These are phyloP conservation scores for Bacterosira constricta DNA, from an alignment of 108 stramenopile species.

Conservation along the genomic window DNA sequence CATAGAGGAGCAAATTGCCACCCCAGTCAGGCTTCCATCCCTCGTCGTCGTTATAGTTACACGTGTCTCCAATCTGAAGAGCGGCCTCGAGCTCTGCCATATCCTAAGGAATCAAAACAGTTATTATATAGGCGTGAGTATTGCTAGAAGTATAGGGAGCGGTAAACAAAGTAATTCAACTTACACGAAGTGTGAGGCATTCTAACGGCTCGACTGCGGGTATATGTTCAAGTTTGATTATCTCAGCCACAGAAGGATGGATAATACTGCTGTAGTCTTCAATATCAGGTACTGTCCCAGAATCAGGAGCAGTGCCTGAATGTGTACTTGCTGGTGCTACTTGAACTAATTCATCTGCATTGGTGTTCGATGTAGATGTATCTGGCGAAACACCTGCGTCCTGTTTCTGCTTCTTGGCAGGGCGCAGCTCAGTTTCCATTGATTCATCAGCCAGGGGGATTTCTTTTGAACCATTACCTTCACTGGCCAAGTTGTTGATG, in stretches of 20 bases:
- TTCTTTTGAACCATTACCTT: not conserved
- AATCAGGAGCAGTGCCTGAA: not conserved
- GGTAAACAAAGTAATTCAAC: too few species aligned
- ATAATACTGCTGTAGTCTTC: conserved; percentile 18
- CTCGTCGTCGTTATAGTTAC: conserved; percentile 41
- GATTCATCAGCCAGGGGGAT: not conserved
- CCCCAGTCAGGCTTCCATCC: conserved; percentile 82
- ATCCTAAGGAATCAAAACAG: too few species aligned
- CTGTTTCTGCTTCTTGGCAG: conserved; percentile 6
- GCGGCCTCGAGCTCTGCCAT: conserved; percentile 50
- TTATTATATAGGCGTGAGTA: too few species aligned
- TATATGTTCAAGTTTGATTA: conserved; percentile 39
- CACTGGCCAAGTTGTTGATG: not conserved
- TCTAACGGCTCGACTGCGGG: conserved; percentile 33
- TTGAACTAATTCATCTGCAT: too few species aligned
- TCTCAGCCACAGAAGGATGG: conserved; percentile 28
- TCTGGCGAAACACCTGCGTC: not conserved
- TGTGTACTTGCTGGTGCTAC: not conserved
- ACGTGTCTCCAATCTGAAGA: conserved; percentile 53
- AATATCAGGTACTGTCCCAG: not conserved
- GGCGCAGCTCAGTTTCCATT: not conserved
- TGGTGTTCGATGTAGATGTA: not conserved
- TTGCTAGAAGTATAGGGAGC: conserved; percentile 1
- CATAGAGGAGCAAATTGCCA: conserved; percentile 68
- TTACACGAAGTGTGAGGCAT: conserved; percentile 19